phyloP scores from a whole-genome alignment of 83 land plant species.

The Larix sibirica region DNA sequence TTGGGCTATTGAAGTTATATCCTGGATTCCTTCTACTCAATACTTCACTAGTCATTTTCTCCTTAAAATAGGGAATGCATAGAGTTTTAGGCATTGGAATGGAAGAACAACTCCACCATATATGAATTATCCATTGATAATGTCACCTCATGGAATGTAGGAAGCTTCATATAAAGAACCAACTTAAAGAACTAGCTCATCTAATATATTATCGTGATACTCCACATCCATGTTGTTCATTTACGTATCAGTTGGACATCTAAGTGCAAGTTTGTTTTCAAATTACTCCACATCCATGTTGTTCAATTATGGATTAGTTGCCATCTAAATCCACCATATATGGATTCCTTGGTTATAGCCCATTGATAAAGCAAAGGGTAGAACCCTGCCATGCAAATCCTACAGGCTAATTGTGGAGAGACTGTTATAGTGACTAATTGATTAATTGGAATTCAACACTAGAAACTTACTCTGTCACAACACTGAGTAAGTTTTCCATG shows the following conservation, averaged over 20 bases:
- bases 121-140: not conserved
- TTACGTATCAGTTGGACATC: not conserved
- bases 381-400: too few relatives aligned
- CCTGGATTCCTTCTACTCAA: not conserved
- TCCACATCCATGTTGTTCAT: not conserved
- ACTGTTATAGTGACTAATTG: too few relatives aligned
- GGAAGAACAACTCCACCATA: not conserved
- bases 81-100: not conserved
- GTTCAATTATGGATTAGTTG: too few relatives aligned
- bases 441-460: too few relatives aligned
- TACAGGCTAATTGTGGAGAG: too few relatives aligned
- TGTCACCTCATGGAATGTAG: not conserved
- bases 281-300: too few relatives aligned
- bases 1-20: not conserved
- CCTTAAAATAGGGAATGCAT: not conserved
- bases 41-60: not conserved
- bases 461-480: conserved; percentile 76
- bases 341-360: too few relatives aligned
- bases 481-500: conserved; percentile 75
- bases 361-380: too few relatives aligned
- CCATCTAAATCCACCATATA: too few relatives aligned
- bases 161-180: not conserved
- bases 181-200: not conserved
- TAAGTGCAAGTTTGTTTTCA: too few relatives aligned
- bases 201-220: not conserved